Base-by-base conservation (phyloP, 2,329 filamentous ascomycete species). In the Chrysoporthe deuterocubensis region DNA sequence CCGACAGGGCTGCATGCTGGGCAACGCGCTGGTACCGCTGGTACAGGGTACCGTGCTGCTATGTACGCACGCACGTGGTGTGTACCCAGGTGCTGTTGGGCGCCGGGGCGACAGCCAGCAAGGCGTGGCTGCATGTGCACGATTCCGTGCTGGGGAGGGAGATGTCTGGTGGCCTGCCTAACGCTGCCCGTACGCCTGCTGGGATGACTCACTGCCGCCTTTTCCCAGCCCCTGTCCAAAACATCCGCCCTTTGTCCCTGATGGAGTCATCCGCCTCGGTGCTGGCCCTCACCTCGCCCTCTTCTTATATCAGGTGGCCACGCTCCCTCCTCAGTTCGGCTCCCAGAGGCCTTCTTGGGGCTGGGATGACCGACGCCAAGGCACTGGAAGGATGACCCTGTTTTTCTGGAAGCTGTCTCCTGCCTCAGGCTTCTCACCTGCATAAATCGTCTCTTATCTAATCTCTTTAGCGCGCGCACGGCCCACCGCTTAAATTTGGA, bases 241-340 rank as follows among this genome's bases (percentile, higher is more conserved):
- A 21, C n/a, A 44, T 8, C 21, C n/a, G 21, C 32, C 37, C 8
- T 13, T 18, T 2, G 43, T 26, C 26, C n/a, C 13, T 18, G 59
- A 21, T 44, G 43, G 59, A 61, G 42, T 61, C 59, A 61, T 61
- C 59, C 18, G n/a, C 40, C 40, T 46, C 26, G 54, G 16, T 21
- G 37, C 57, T 59, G 50, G 50, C 50, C 40, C 37, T 26, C 9
- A 9, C 40, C 42, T 26, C 9, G n/a, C 40, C 42, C 11, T 46
- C 8, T 61, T 61, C 59, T 61, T 61, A 61, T 61, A 61, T 61
- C 59, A 61, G 59, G 26, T 44, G 59, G 59, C 43, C 59, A 14
- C 32, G 59, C n/a, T 16, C 26, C 59, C 59, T 26, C 59, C 59
- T 61, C 21, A 26, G 26, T 11, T 48, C 43, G 16, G 26, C 42